phyloP scores from a whole-genome alignment of 2,329 filamentous ascomycete species.

The Microdochium nivale region DNA sequence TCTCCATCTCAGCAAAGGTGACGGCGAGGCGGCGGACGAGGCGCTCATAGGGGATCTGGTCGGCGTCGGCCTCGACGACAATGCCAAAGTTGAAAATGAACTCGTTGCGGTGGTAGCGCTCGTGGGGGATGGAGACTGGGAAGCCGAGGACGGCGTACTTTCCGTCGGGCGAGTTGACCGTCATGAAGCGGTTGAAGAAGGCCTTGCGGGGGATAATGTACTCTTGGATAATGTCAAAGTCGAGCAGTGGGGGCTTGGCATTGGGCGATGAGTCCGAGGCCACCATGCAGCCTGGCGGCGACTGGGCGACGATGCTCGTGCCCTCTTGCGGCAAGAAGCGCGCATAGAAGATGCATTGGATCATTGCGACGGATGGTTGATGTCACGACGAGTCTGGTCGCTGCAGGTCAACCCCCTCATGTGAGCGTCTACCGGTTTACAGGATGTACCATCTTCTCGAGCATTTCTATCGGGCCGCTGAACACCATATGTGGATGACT shows the following conservation, averaged over 20 bases:
- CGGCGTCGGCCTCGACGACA: constrained; percentile 57
- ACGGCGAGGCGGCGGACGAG: constrained; percentile 80
- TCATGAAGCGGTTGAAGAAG: constrained; percentile 86
- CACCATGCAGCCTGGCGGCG: constrained; percentile 54
- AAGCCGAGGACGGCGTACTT: constrained; percentile 76
- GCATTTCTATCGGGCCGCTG: too few relatives aligned
- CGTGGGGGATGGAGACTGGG: constrained; percentile 77
- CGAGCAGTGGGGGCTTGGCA: constrained; percentile 58
- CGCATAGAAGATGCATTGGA: constrained; percentile 64
- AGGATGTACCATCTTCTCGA: too few relatives aligned
- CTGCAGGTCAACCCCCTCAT: too few relatives aligned
- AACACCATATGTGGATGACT: too few relatives aligned
- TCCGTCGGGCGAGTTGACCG: constrained; percentile 62
- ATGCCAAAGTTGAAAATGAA: constrained; percentile 98
- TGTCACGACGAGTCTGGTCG: neutral
- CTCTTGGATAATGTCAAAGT: constrained; percentile 79
- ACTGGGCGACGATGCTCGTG: constrained; percentile 55
- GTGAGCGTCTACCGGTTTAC: too few relatives aligned
- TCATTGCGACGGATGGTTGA: constrained; percentile 32
- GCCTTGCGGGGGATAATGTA: constrained; percentile 93
- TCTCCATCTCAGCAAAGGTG: constrained; percentile 83
- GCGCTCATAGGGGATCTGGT: constrained; percentile 72
- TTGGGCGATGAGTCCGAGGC: constrained; percentile 24
- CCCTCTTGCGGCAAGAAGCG: constrained; percentile 60
- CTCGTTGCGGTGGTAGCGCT: constrained; percentile 81